A percentile compares a stretch with the other conserved stretches of the same genome.
Evolutionary conservation across 2,329 filamentous ascomycete species (phyloP).

Genomic region (Verruconis gallopava): DNA sequence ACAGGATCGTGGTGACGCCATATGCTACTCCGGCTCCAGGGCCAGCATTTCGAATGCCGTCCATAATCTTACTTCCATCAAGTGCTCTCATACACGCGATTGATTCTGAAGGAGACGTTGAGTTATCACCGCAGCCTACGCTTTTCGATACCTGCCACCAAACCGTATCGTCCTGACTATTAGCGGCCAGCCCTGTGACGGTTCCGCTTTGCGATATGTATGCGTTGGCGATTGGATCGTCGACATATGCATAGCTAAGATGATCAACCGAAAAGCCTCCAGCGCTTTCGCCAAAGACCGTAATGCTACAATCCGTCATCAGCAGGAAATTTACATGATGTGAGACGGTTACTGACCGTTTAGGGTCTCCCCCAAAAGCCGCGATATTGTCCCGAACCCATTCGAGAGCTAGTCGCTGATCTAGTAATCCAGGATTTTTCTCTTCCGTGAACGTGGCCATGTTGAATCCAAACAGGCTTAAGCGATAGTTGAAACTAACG

Average conservation of each 20-base stretch:
- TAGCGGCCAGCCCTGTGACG: background rate
- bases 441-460: slow-evolving; percentile 8
- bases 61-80: no score
- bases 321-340: no score
- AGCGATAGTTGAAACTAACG: slow-evolving; percentile 17
- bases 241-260: slow-evolving; percentile 11
- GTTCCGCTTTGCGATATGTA: slow-evolving; percentile 11
- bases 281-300: slow-evolving; percentile 17
- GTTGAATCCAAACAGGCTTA: slow-evolving; percentile 13
- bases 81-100: no score
- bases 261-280: slow-evolving; percentile 15
- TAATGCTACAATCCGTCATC: slow-evolving; percentile 11
- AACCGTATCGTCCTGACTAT: no score
- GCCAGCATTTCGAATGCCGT: background rate
- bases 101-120: no score
- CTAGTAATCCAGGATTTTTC: slow-evolving; percentile 15
- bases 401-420: slow-evolving; percentile 15
- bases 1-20: no score
- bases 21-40: no score
- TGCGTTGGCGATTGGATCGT: slow-evolving; percentile 12
- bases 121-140: slow-evolving; percentile 4
- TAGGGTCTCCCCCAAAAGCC: slow-evolving; percentile 14
- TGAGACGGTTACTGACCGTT: no score
- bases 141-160: slow-evolving; percentile 5
- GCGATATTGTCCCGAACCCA: slow-evolving; percentile 16